A percentile compares a stretch with the other conserved stretches of the same genome.
These are phyloP conservation scores for Podospora pseudopauciseta DNA, from an alignment of 495 filamentous ascomycete genomes.

Conservation along the genomic window DNA sequence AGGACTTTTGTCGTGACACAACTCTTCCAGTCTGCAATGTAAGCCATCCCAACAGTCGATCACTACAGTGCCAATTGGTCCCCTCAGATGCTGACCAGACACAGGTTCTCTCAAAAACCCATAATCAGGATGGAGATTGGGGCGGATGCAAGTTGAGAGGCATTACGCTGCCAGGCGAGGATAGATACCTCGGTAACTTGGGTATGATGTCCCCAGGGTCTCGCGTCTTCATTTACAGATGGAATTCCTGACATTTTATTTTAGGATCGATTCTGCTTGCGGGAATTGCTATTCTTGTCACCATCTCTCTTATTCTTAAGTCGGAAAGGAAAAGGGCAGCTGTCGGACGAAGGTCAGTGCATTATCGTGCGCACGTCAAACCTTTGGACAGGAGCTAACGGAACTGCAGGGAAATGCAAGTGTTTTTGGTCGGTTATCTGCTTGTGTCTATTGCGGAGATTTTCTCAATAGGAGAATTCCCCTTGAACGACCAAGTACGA, in stretches of 20 bases:
- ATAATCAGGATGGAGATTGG: slow-evolving; percentile 51
- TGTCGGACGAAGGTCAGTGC: slow-evolving; percentile 79
- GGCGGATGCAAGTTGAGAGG: slow-evolving; percentile 66
- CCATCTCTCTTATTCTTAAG: slow-evolving; percentile 63
- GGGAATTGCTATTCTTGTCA: slow-evolving; percentile 67
- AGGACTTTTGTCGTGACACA: slow-evolving; percentile 95
- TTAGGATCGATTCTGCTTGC: slow-evolving; percentile 87
- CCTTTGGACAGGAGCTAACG: slow-evolving; percentile 23
- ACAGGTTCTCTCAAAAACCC: slow-evolving; percentile 43
- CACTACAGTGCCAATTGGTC: not conserved
- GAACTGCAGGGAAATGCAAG: slow-evolving; percentile 80
- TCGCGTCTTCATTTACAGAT: slow-evolving; percentile 9
- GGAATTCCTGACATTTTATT: slow-evolving; percentile 11
- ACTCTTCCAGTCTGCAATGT: slow-evolving; percentile 97
- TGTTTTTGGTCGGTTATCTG: slow-evolving; percentile 85
- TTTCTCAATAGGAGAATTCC: slow-evolving; percentile 88
- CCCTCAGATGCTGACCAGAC: slow-evolving; percentile 9
- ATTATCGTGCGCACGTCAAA: not conserved
- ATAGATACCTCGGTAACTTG: slow-evolving; percentile 70
- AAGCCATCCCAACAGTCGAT: slow-evolving; percentile 34
- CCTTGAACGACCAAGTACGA: slow-evolving; percentile 62
- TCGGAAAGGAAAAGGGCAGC: slow-evolving; percentile 94
- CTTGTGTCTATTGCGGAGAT: slow-evolving; percentile 93
- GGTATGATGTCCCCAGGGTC: slow-evolving; percentile 53
- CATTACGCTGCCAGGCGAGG: slow-evolving; percentile 59